Evolutionary conservation across 148 eudicot genomes (phyloP), one percentile per base, ranked within the genome.

Genomic region (Vaccinium darrowii): DNA sequence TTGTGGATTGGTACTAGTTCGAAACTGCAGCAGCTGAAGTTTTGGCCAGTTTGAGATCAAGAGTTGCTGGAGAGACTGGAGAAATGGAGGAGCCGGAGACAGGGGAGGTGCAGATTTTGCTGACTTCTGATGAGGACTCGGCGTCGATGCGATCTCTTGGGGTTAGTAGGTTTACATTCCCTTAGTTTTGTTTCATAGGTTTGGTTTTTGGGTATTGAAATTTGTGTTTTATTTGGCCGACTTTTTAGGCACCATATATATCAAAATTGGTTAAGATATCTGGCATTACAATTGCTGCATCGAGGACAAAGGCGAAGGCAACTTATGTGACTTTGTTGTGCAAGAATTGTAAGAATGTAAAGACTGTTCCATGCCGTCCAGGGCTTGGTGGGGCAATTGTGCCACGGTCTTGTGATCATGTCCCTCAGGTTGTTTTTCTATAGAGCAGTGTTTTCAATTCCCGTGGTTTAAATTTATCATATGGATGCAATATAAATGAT

Each of bases 351-450:
- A 91, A 91, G 71, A 94, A 93, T 86, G 94, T 94, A 1, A 95
- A 93, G 94, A 83, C 92, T 82, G 95, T 97, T 71, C 98, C 99
- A 47, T 97, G 99, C 82, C 98, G 98, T 50, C 99, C 99, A 30
- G 99, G 99, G 85, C 94, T 97, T 71, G 99, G 99, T 36, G 99
- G 99, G 39, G 99, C 99, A 25, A 94, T 97, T 56, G 95, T 97
- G 67, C 99, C 98, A 27, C 87, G 98, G 19, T 94, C 99, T 18
- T 97, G 99, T 85, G 98, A 95, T 82, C 98, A 97, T 81, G 78
- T 87, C 49, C 86, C 99, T 77, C 99, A 97, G 97, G 98, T 95
- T 27, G 74, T 69, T 13, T 54, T 49, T 57, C 60, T 69, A 39
- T 65, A 53, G n/a, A 52, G 49, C 2, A n/a, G 10, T 33, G 11